Evolutionary conservation across 768 basidiomycete genomes (phyloP).

Genomic region (Collybiopsis confluens): DNA sequence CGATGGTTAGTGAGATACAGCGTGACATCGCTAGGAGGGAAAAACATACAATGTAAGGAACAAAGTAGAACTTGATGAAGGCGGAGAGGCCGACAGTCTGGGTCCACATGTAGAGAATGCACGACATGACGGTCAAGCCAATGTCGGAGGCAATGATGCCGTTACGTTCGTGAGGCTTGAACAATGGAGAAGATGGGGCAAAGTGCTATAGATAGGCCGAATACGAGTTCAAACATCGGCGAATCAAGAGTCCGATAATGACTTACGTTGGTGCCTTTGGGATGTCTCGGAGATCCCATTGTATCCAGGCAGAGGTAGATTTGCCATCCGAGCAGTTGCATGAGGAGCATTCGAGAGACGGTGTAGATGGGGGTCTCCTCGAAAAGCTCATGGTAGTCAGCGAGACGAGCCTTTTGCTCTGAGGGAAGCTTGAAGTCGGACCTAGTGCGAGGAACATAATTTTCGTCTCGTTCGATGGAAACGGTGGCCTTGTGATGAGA

Average conservation of each 20-base stretch:
- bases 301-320: slow-evolving; percentile 46
- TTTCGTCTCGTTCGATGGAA: slow-evolving; percentile 78
- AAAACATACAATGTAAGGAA: slow-evolving; percentile 46
- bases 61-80: slow-evolving; percentile 42
- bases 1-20: not conserved
- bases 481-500: slow-evolving; percentile 52
- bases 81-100: slow-evolving; percentile 31
- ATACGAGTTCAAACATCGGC: too few species aligned
- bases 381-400: slow-evolving; percentile 49
- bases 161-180: slow-evolving; percentile 43
- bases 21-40: not conserved
- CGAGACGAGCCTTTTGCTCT: slow-evolving; percentile 27
- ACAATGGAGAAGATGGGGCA: slow-evolving; percentile 43
- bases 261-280: slow-evolving; percentile 38
- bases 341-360: slow-evolving; percentile 42
- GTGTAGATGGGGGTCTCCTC: slow-evolving; percentile 54
- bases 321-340: slow-evolving; percentile 52
- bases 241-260: too few species aligned
- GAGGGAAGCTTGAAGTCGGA: slow-evolving; percentile 42
- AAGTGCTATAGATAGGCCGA: too few species aligned
- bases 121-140: slow-evolving; percentile 39
- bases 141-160: slow-evolving; percentile 47
- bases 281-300: slow-evolving; percentile 45
- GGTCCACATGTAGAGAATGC: slow-evolving; percentile 34
- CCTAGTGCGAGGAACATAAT: slow-evolving; percentile 59